phyloP scores from a whole-genome alignment of 2,329 filamentous ascomycete genomes.

The Tolypocladium endophyticum region DNA sequence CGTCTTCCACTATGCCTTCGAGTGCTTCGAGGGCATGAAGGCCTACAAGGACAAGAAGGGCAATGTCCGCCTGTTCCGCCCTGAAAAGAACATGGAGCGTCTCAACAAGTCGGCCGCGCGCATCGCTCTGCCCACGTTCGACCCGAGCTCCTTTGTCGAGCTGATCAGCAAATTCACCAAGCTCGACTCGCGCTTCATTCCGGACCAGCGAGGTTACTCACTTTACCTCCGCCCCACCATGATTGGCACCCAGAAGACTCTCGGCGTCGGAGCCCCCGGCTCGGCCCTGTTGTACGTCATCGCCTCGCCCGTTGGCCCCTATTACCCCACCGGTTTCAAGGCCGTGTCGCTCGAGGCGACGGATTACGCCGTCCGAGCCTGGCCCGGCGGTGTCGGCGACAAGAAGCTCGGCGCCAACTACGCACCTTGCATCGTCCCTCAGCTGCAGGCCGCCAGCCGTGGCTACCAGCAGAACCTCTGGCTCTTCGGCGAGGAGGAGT shows the following conservation, averaged over 20 bases:
- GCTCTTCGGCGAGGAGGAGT: constrained; percentile 93
- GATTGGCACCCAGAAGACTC: constrained; percentile 91
- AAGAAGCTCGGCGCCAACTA: constrained; percentile 99
- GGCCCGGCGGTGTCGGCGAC: constrained; percentile 95
- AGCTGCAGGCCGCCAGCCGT: constrained; percentile 79
- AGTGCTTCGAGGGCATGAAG: constrained; percentile 99
- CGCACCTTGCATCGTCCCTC: constrained; percentile 96
- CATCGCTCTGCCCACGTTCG: constrained; percentile 86
- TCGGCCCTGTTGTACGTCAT: constrained; percentile 91
- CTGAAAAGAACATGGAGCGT: constrained; percentile 91
- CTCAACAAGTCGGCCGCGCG: constrained; percentile 85
- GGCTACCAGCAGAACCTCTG: constrained; percentile 98
- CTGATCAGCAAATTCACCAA: constrained; percentile 72
- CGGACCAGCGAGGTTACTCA: constrained; percentile 76
- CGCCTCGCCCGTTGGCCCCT: constrained; percentile 90
- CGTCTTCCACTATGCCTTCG: constrained; percentile 97
- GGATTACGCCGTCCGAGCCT: constrained; percentile 91
- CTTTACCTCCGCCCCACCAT: constrained; percentile 93
- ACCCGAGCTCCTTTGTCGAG: constrained; percentile 61
- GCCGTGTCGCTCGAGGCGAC: constrained; percentile 92
- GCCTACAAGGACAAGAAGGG: constrained; percentile 84
- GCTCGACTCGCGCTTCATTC: constrained; percentile 83
- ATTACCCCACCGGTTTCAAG: constrained; percentile 98
- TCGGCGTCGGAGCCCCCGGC: constrained; percentile 85
- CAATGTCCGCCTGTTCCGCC: constrained; percentile 78